phyloP scores from a whole-genome alignment of 148 eudicot genomes.

The Fallopia convolvulus region DNA sequence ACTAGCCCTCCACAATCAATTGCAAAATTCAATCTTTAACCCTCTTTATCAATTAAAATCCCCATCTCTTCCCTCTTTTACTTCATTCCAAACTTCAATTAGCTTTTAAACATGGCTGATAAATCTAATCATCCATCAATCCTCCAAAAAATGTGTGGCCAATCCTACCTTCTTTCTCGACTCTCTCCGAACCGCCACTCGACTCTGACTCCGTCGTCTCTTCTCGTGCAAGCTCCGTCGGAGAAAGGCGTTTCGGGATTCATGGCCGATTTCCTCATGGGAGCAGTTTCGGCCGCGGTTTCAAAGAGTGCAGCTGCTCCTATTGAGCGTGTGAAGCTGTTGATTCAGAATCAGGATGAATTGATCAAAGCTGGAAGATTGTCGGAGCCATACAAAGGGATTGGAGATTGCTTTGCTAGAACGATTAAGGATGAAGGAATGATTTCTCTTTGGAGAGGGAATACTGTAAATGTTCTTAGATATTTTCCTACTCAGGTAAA shows the following conservation, averaged over 20 bases:
- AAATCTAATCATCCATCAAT: too few species aligned
- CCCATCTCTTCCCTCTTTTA: background rate
- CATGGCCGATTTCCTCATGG: conserved; percentile 57
- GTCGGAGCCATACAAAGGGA: conserved; percentile 68
- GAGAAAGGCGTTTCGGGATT: conserved; percentile 37
- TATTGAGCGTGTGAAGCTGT: conserved; percentile 66
- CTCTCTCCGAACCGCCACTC: conserved; percentile 24
- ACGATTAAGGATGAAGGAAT: conserved; percentile 72
- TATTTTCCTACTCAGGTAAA: conserved; percentile 77
- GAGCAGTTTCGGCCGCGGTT: conserved; percentile 65
- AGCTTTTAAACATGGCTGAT: too few species aligned
- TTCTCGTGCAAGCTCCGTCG: conserved; percentile 40
- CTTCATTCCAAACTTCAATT: background rate
- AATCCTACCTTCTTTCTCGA: conserved; percentile 26
- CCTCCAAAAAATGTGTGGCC: conserved; percentile 23
- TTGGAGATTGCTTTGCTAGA: conserved; percentile 56
- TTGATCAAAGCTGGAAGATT: conserved; percentile 63
- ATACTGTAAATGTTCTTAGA: conserved; percentile 68
- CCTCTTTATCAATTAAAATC: too few species aligned
- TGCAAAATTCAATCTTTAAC: background rate
- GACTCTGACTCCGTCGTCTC: conserved; percentile 20
- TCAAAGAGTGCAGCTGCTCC: conserved; percentile 80
- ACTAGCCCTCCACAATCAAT: background rate
- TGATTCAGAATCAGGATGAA: conserved; percentile 78
- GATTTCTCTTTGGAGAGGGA: conserved; percentile 66